Evolutionary conservation across 2,329 filamentous ascomycete species (phyloP), one percentile per base, ranked within the genome.

Genomic region (Hypoxylon sp.): DNA sequence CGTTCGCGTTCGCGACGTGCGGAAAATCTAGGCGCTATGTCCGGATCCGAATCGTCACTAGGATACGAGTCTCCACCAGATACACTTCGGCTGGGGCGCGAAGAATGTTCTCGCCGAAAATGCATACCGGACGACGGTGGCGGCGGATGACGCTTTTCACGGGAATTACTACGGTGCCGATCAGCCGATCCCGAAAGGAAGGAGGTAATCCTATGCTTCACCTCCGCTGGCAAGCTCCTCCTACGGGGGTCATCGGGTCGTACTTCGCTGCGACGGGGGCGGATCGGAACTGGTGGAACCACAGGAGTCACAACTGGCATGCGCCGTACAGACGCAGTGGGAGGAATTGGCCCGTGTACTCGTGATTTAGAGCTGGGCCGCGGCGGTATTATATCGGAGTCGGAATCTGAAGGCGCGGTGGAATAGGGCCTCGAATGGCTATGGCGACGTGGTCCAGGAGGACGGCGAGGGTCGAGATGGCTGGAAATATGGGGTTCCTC

Each of bases 131-230:
- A 61, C 14, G 64, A 30, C 4, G 60, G 36, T 41, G 41, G 62
- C 9, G 69, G 50, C 7, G 43, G 30, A 2, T 71, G 68, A 7
- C 53, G 67, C 52, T 70, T 72, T 30, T 77, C 75, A n/a, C 75
- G 74, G 4, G 77, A 78, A n/a, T 49, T 73, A 17, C 77, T 79
- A 9, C 76, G 75, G 14, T 75, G 74, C 23, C 76, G 71, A 28
- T 74, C 72, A 25, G 69, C 59, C 10, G 76, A 73, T 17, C 73
- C 73, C 2, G 67, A 65, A 5, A 78, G 63, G n/a, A 78, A 66
- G 3, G 75, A 74, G 14, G 64, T 64, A 11, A 77, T 30, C 43
- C 72, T 76, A 13, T 75, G 73, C 46, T 74, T 75, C 46, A 78
- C 68, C 48, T 74, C 74, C 9, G 76, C 68, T 7, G 73, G 74